Conservation (phyloP, 805 yeast species). For the Sungouiella blattae region DNA sequence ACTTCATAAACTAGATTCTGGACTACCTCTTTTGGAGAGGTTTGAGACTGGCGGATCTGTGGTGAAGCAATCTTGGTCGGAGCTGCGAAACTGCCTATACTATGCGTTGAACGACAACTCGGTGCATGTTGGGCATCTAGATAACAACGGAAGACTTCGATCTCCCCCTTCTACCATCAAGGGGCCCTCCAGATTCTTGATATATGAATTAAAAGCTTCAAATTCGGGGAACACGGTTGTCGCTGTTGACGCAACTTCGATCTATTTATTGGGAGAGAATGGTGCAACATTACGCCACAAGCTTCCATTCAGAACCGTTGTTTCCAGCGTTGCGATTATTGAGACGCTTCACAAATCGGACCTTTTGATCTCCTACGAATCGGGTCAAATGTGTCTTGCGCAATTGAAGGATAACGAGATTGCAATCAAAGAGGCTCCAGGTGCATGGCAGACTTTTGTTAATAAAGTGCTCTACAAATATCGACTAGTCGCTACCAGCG, state of each 20-base stretch:
- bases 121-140: slow-evolving; percentile 7
- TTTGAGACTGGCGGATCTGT: slow-evolving; percentile 5
- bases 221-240: neutral
- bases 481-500: slow-evolving; percentile 8
- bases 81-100: slow-evolving; percentile 6
- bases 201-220: slow-evolving; percentile 7
- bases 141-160: neutral
- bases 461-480: slow-evolving; percentile 17
- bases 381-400: slow-evolving; percentile 8
- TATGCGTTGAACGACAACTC: slow-evolving; percentile 18
- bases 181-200: slow-evolving; percentile 9
- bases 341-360: neutral
- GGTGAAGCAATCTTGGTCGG: slow-evolving; percentile 18
- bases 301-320: slow-evolving; percentile 7
- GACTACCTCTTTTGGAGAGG: slow-evolving; percentile 7
- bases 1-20: slow-evolving; percentile 10
- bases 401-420: neutral
- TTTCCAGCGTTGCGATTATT: slow-evolving; percentile 5
- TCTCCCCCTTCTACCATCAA: slow-evolving; percentile 3
- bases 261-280: slow-evolving; percentile 2
- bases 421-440: neutral
- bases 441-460: slow-evolving; percentile 15
- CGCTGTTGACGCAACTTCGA: slow-evolving; percentile 8
- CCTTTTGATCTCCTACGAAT: slow-evolving; percentile 8
- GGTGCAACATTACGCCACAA: neutral